Evolutionary conservation across 2,329 filamentous ascomycete species (phyloP).

Genomic region (Aspergillus calidoustus): DNA sequence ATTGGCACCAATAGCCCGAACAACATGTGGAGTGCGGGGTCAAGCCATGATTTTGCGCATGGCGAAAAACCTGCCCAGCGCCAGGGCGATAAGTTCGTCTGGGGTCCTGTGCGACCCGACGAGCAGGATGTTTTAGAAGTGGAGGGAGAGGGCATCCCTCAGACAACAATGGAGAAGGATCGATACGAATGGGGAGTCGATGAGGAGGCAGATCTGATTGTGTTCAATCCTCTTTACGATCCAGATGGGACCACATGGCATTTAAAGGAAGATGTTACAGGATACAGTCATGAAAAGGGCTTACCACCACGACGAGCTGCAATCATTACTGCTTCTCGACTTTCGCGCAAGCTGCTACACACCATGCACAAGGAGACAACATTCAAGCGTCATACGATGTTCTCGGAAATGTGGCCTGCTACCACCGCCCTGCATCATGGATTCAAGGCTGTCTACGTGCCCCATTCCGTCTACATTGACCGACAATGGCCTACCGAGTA

Average conservation of each 20-base stretch:
- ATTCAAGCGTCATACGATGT: constrained; percentile 84
- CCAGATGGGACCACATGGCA: constrained; percentile 86
- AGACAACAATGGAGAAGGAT: constrained; percentile 75
- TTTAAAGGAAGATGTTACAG: constrained; percentile 80
- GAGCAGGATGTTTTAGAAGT: constrained; percentile 72
- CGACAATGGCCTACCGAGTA: constrained; percentile 82
- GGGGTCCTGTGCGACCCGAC: constrained; percentile 78
- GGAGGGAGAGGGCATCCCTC: constrained; percentile 74
- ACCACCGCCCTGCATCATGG: constrained; percentile 89
- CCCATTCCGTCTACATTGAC: constrained; percentile 87
- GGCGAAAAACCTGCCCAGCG: constrained; percentile 33
- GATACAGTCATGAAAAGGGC: constrained; percentile 70
- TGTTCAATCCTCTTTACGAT: constrained; percentile 89
- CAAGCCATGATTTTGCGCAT: constrained; percentile 25
- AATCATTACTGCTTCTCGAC: constrained; percentile 85
- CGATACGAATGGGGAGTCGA: constrained; percentile 84
- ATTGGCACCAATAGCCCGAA: constrained; percentile 68
- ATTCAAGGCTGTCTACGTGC: constrained; percentile 87
- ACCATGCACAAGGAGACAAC: constrained; percentile 92
- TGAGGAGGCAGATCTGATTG: constrained; percentile 90
- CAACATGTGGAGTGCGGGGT: constrained; percentile 66
- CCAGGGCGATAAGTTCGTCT: constrained; percentile 68
- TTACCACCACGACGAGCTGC: constrained; percentile 75
- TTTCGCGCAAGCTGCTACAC: constrained; percentile 77
- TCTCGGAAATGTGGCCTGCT: constrained; percentile 95